Base-by-base conservation (phyloP, 306 rosid species). In the Trifolium dubium region DNA sequence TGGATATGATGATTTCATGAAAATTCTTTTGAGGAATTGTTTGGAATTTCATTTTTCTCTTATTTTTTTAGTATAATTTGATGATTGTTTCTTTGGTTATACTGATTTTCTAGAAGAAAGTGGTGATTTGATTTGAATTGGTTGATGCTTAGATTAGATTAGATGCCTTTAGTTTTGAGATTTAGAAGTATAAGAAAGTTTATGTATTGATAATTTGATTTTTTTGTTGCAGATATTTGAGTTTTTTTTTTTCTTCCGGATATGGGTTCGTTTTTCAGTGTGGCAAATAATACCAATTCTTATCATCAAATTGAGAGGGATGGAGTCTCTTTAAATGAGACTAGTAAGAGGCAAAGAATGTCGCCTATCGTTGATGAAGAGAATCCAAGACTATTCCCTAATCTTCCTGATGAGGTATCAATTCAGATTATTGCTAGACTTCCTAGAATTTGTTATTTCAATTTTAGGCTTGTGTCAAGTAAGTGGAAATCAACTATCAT, bases 391-490 rank as follows among this genome's bases (percentile, higher is more conserved):
- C 76, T 94, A 47, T 89, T 94, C 80, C 97, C 96, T 9, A 77
- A 76, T 73, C 93, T 94, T 80, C 97, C 97, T 55, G 97, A 94
- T 78, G 99, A 94, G 88, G 51, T 94, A 37, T 94, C 99, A 9
- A 44, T 92, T 53, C 99, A 89, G 83, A 92, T 94, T 76, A 83
- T 94, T 28, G 99, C 99, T 51, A 89, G 99, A 65, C 78, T 91
- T 79, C 97, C 97, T 50, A 87, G 96, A 74, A 80, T 87, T 71
- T 88, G 67, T 83, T 86, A 94, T 81, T 80, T 78, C 31, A 81
- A 83, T 67, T 55, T 85, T 53, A 88, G 85, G 76, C 60, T 77
- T 85, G 97, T 94, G 39, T 92, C 99, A 0, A 81, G 82, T 79
- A 90, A 83, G 74, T 94, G 98, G 98, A 91, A 87, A 69, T 76